Evolutionary conservation across 495 filamentous ascomycete genomes (phyloP), one percentile per base, ranked within the genome.

Genomic region (Penicillium maclennaniae): DNA sequence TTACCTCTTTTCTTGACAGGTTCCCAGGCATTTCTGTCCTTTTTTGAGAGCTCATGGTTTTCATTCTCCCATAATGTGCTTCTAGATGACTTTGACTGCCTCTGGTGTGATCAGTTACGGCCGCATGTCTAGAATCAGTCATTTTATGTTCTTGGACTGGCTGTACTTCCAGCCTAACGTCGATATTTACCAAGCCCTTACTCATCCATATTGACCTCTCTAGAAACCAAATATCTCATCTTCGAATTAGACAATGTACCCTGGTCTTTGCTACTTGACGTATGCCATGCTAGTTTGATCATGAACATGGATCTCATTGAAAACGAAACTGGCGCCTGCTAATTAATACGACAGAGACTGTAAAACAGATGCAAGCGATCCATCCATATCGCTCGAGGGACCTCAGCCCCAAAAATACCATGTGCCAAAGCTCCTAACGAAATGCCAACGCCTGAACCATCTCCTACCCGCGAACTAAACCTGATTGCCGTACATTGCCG

Each of bases 401-500:
- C 17, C 7, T 21, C 38, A 43, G 17, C 40, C 16, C 37, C 2
- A 14, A n/a, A 23, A 51, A 51, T 40, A 27, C 49, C 49, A 45
- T 36, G 10, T 17, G 2, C 23, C 23, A 2, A 2, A 23, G 23
- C 23, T 23, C 23, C 23, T 23, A 23, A 5, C 23, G 23, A 23
- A 23, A 23, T 23, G 12, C 21, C 25, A 45, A 38, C 20, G 19
- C 42, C 19, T 42, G 23, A 54, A 43, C 50, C 47, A 40, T 44
- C 1, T 43, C 25, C 17, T 4, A 14, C 4, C 15, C 45, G 14
- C 0, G 19, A 21, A 34, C 45, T 58, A 68, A 15, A 69, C 51
- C 47, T 67, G 67, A 6, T 54, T 57, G 17, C 66, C 55, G 26
- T 72, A 59, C 67, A 72, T 55, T 10, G 75, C 70, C 23, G 78